These are phyloP conservation scores for Gautieria morchelliformis DNA, from an alignment of 768 basidiomycete genomes.

Conservation along the genomic window DNA sequence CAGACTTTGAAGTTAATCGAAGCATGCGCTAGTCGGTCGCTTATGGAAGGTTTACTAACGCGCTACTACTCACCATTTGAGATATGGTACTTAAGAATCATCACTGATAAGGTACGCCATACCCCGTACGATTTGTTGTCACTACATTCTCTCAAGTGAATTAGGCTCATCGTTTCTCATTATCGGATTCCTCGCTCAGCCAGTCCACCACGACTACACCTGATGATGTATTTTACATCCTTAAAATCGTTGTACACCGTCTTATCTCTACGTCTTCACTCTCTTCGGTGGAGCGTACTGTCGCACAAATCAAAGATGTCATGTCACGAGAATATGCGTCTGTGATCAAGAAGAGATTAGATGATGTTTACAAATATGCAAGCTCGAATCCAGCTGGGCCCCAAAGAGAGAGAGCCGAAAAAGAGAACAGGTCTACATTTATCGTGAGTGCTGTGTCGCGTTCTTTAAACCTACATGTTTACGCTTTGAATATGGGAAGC, in stretches of 20 bases:
- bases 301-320: conserved; percentile 56
- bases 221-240: conserved; percentile 93
- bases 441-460: conserved; percentile 47
- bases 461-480: not conserved
- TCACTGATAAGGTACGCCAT: conserved; percentile 70
- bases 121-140: not conserved
- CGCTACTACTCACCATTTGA: conserved; percentile 86
- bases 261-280: conserved; percentile 70
- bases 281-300: conserved; percentile 44
- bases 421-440: conserved; percentile 70
- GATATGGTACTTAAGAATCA: conserved; percentile 79
- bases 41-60: conserved; percentile 58
- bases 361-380: conserved; percentile 67
- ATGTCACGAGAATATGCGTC: conserved; percentile 79
- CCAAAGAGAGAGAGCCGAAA: conserved; percentile 62
- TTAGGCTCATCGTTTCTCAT: conserved; percentile 84
- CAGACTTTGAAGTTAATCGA: conserved; percentile 8
- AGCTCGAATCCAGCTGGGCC: conserved; percentile 29
- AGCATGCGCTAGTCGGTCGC: conserved; percentile 22
- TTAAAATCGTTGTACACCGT: conserved; percentile 75
- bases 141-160: not conserved
- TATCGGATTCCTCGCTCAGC: conserved; percentile 52
- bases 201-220: conserved; percentile 68
- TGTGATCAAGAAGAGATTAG: conserved; percentile 76
- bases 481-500: conserved; percentile 33